These are phyloP conservation scores for Mixia osmundae DNA, from an alignment of 1,284 basidiomycete species.

Conservation along the genomic window DNA sequence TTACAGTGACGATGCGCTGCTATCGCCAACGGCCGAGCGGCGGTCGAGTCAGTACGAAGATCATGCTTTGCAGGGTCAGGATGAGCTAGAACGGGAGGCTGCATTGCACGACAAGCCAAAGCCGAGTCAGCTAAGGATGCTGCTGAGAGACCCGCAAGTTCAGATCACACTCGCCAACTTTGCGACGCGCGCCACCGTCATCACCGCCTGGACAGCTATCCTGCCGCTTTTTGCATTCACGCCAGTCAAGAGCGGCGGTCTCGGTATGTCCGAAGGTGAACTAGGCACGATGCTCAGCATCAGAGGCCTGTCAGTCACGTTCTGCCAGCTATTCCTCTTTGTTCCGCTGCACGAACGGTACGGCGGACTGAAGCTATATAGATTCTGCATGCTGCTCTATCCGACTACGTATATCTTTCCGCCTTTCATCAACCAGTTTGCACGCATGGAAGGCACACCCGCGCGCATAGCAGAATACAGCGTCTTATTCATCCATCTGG, in stretches of 20 bases:
- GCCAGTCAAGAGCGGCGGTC: slow-evolving; percentile 10
- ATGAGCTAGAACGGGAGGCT: too few relatives aligned
- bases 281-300: slow-evolving; percentile 17
- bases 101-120: too few relatives aligned
- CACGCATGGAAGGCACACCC: slow-evolving; percentile 5
- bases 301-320: slow-evolving; percentile 18
- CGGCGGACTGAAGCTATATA: slow-evolving; percentile 21
- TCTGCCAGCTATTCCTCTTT: slow-evolving; percentile 21
- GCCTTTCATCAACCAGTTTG: slow-evolving; percentile 18
- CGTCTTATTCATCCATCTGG: slow-evolving; percentile 1
- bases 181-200: slow-evolving; percentile 6
- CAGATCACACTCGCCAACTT: slow-evolving; percentile 5
- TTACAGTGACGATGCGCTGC: too few relatives aligned
- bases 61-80: too few relatives aligned
- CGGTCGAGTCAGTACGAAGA: too few relatives aligned
- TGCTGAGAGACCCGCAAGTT: too few relatives aligned
- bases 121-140: too few relatives aligned
- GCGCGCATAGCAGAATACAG: neutral
- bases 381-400: slow-evolving; percentile 18
- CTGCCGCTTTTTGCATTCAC: slow-evolving; percentile 15
- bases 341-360: slow-evolving; percentile 19
- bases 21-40: too few relatives aligned
- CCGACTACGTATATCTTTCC: slow-evolving; percentile 19
- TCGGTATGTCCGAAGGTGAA: slow-evolving; percentile 3
- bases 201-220: slow-evolving; percentile 7